Evolutionary conservation across 352 stramenopile species (phyloP).

Genomic region (Hyaloperonospora brassicae): DNA sequence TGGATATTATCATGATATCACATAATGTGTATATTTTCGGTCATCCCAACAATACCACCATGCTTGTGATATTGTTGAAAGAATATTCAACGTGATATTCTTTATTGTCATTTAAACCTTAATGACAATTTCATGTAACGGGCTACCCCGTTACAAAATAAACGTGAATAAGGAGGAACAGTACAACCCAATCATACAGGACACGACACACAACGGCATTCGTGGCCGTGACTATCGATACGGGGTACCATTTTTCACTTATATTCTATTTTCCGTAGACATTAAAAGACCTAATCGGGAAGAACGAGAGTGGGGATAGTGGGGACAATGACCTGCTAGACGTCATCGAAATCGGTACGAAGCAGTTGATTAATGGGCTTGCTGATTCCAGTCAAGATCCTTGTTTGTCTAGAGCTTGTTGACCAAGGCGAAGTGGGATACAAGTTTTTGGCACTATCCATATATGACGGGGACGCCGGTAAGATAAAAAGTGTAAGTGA

Average conservation of each 20-base stretch:
- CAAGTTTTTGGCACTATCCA: conserved; percentile 95
- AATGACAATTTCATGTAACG: too few relatives aligned
- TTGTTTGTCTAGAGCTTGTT: conserved; percentile 96
- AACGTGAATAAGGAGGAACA: conserved; percentile 93
- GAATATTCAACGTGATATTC: too few relatives aligned
- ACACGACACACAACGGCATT: conserved; percentile 93
- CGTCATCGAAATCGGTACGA: conserved; percentile 95
- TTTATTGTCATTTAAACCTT: too few relatives aligned
- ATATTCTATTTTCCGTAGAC: conserved; percentile 97
- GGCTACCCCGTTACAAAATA: too few relatives aligned
- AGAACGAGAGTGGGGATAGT: conserved; percentile 82
- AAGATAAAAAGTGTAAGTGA: conserved; percentile 86
- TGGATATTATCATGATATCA: too few relatives aligned
- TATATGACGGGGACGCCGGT: conserved; percentile 78
- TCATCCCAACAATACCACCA: too few relatives aligned
- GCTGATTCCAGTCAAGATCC: conserved; percentile 93
- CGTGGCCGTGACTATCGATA: conserved; percentile 95
- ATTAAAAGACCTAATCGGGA: conserved; percentile 94
- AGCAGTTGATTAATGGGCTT: conserved; percentile 90
- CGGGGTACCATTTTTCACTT: conserved; percentile 98
- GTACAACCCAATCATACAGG: conserved; percentile 98
- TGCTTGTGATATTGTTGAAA: too few relatives aligned
- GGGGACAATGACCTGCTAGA: conserved; percentile 99
- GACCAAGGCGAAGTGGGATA: conserved; percentile 98
- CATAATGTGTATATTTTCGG: too few relatives aligned